These are phyloP conservation scores for Didymella pomorum DNA, from an alignment of 2,329 filamentous ascomycete species.

Conservation along the genomic window DNA sequence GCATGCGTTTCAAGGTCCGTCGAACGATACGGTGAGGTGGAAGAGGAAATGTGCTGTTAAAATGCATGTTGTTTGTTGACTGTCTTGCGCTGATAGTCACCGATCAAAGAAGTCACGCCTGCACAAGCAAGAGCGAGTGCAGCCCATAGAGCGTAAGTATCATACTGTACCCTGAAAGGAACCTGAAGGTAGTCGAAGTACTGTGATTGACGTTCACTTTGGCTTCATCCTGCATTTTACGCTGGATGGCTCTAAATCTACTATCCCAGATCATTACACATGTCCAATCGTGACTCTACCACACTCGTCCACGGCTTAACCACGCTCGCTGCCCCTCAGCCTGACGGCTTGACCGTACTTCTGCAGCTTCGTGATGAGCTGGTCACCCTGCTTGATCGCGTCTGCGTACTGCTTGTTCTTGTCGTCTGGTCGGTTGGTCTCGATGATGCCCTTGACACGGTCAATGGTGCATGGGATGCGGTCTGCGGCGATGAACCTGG, in stretches of 20 bases:
- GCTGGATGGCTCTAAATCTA: constrained; percentile 37
- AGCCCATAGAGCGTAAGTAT: neutral
- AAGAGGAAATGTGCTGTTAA: neutral
- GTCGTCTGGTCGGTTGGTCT: constrained; percentile 96
- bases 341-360: constrained; percentile 98
- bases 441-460: constrained; percentile 94
- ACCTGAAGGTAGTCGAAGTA: neutral
- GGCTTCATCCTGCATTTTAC: constrained; percentile 13
- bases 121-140: neutral
- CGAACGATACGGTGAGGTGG: neutral
- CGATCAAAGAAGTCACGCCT: neutral
- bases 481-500: constrained; percentile 94
- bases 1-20: neutral
- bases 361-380: constrained; percentile 97
- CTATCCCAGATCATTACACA: constrained; percentile 32
- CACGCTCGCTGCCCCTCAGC: constrained; percentile 91
- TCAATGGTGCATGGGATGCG: constrained; percentile 97
- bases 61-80: neutral
- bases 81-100: neutral
- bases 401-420: constrained; percentile 99
- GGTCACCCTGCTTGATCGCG: constrained; percentile 95
- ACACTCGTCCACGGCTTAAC: constrained; percentile 55
- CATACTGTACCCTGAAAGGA: neutral
- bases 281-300: constrained; percentile 3
- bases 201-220: constrained; percentile 5